Conservation (phyloP, 225 moss, liverwort and hornwort species). For the Lunularia cruciata region DNA sequence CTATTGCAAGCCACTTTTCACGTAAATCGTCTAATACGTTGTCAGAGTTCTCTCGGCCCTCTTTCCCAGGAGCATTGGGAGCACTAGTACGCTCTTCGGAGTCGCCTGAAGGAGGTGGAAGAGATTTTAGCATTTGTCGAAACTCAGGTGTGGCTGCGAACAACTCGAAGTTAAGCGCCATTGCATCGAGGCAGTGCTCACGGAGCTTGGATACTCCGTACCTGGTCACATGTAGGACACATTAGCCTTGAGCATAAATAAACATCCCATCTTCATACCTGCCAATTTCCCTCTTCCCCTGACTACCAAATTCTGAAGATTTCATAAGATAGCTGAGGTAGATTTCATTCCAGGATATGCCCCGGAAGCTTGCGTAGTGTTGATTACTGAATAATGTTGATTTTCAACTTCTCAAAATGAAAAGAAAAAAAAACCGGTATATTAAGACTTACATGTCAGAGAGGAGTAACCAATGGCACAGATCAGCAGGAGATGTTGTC, state of each 20-base stretch:
- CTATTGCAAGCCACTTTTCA: slow-evolving; percentile 91
- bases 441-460: slow-evolving; percentile 68
- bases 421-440: too few species aligned
- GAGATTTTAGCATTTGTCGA: slow-evolving; percentile 61
- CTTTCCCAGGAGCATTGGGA: slow-evolving; percentile 78
- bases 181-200: slow-evolving; percentile 84
- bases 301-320: too few species aligned
- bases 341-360: too few species aligned
- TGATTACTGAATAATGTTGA: too few species aligned
- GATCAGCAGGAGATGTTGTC: slow-evolving; percentile 65
- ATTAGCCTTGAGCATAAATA: too few species aligned
- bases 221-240: too few species aligned
- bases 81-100: slow-evolving; percentile 65
- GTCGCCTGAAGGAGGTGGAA: slow-evolving; percentile 87
- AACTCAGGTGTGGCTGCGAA: slow-evolving; percentile 71
- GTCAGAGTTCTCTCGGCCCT: slow-evolving; percentile 45
- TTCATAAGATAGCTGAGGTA: too few species aligned
- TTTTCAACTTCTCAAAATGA: too few species aligned
- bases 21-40: slow-evolving; percentile 85
- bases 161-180: slow-evolving; percentile 81
- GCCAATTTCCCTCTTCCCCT: too few species aligned
- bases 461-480: slow-evolving; percentile 84
- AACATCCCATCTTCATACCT: too few species aligned
- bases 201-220: slow-evolving; percentile 88
- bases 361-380: too few species aligned